Conservation (phyloP, 2,329 filamentous ascomycete species). For the Claviceps capensis region DNA sequence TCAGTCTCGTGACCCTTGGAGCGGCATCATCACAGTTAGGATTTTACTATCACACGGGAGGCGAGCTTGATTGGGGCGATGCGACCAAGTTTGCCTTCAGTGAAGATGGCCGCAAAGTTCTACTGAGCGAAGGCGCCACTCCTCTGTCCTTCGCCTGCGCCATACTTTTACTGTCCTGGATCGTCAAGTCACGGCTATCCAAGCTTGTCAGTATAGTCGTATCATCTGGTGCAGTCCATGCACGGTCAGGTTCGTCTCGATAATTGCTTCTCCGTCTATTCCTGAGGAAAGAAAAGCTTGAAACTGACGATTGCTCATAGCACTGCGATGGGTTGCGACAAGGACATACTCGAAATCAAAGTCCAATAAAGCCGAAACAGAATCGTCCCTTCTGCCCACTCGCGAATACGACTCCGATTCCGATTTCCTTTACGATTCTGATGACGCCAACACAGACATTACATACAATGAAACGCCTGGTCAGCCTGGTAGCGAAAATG, state of each 20-base stretch:
- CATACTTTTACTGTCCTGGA: conserved; percentile 13
- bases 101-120: conserved; percentile 18
- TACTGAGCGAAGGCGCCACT: conserved; percentile 16
- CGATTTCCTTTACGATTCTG: conserved; percentile 6
- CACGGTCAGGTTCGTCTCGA: conserved; percentile 12
- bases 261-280: background rate
- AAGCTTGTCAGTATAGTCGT: conserved; percentile 12
- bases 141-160: conserved; percentile 12
- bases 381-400: conserved; percentile 4
- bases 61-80: conserved; percentile 20
- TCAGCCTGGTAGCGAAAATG: background rate
- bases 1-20: conserved; percentile 14
- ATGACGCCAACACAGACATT: background rate
- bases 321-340: background rate
- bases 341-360: background rate
- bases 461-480: background rate
- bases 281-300: background rate
- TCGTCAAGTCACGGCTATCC: conserved; percentile 13
- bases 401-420: conserved; percentile 2
- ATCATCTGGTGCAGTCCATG: conserved; percentile 8
- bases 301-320: background rate
- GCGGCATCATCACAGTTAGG: conserved; percentile 19
- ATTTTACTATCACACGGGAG: conserved; percentile 18
- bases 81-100: conserved; percentile 16
- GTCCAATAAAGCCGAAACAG: background rate